Percentiles rank a stretch among this genome's conserved stretches.
Conservation (phyloP, 208 protist genomes). For the Crithidia bombi region DNA sequence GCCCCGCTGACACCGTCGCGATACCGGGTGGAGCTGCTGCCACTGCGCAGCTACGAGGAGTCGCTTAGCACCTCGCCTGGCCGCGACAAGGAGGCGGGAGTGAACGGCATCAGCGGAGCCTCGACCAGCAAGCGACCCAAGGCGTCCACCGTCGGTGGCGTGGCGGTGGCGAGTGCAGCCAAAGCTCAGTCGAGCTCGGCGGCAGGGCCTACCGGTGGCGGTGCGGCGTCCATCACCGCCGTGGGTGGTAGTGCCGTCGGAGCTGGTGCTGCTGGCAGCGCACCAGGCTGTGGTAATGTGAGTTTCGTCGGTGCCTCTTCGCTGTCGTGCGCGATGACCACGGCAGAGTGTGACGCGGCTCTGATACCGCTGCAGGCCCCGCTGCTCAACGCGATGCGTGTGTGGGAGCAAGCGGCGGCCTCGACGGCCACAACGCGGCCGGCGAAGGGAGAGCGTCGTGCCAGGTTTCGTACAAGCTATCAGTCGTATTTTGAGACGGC, state of each 20-base stretch:
- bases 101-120: not conserved
- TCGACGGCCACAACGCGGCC: not conserved
- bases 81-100: slow-evolving; percentile 9
- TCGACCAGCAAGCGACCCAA: slow-evolving; percentile 8
- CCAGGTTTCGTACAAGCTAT: slow-evolving; percentile 8
- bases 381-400: slow-evolving; percentile 16
- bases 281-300: not conserved
- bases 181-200: not conserved
- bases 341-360: slow-evolving; percentile 25
- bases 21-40: slow-evolving; percentile 47
- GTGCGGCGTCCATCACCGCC: not conserved
- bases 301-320: slow-evolving; percentile 12
- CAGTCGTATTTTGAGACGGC: slow-evolving; percentile 26
- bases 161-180: not conserved
- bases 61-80: not conserved
- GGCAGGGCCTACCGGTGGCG: not conserved
- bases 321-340: slow-evolving; percentile 23
- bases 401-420: slow-evolving; percentile 3
- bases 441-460: slow-evolving; percentile 9
- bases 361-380: slow-evolving; percentile 16
- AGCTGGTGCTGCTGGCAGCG: not conserved
- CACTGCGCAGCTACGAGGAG: slow-evolving; percentile 39
- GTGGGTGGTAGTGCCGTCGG: not conserved
- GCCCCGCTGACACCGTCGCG: slow-evolving; percentile 39
- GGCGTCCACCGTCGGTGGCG: not conserved